Conservation (phyloP, 441 rosid genomes). For the Omphalea diandra region DNA sequence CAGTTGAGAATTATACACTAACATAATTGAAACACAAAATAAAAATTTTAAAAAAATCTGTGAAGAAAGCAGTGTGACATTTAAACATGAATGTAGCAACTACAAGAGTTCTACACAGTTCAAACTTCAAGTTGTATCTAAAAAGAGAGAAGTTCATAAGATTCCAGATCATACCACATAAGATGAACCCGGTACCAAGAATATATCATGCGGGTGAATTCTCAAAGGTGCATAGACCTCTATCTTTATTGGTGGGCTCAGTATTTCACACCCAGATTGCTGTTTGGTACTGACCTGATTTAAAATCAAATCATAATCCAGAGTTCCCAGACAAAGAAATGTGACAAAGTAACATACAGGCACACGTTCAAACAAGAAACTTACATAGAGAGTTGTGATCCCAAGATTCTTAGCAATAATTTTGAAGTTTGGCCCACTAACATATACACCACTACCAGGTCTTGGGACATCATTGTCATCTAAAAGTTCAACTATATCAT, state of each 20-base stretch:
- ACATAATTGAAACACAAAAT: not conserved
- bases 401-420: constrained; percentile 76
- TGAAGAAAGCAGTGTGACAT: not conserved
- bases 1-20: not conserved
- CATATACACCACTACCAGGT: constrained; percentile 43
- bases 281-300: constrained; percentile 79
- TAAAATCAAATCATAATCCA: constrained; percentile 25
- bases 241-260: constrained; percentile 73
- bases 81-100: constrained; percentile 6
- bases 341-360: constrained; percentile 2
- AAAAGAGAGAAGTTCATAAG: constrained; percentile 12
- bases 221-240: constrained; percentile 85
- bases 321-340: constrained; percentile 22
- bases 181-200: constrained; percentile 90
- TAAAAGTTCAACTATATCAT: constrained; percentile 60
- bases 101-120: constrained; percentile 5
- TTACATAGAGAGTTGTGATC: constrained; percentile 75
- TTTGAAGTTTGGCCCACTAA: constrained; percentile 48
- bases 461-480: constrained; percentile 38
- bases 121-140: not conserved
- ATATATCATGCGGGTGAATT: constrained; percentile 73
- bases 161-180: constrained; percentile 58
- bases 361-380: constrained; percentile 33
- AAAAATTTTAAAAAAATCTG: not conserved
- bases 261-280: constrained; percentile 71